A percentile compares a stretch with the other conserved stretches of the same genome.
phyloP scores from a whole-genome alignment of 306 rosid genomes.

The Trifolium subterraneum region DNA sequence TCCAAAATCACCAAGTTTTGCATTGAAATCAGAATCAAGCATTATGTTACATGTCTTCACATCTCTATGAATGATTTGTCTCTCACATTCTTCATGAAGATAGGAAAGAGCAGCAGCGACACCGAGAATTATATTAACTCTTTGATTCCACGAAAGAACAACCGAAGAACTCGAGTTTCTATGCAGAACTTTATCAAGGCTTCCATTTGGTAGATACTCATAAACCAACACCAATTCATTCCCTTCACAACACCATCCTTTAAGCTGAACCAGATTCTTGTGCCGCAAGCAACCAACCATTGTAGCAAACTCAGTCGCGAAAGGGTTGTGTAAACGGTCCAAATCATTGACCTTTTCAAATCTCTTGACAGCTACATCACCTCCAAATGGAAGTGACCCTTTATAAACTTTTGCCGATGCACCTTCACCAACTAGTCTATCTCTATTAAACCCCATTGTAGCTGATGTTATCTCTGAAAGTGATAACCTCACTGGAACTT shows the following conservation, averaged over 20 bases:
- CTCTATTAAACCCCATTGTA: conserved; percentile 73
- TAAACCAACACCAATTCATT: conserved; percentile 73
- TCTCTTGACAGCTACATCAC: conserved; percentile 84
- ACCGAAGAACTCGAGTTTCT: conserved; percentile 46
- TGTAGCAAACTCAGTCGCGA: conserved; percentile 74
- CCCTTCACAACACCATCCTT: conserved; percentile 91
- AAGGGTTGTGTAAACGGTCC: conserved; percentile 54
- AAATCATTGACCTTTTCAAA: conserved; percentile 50
- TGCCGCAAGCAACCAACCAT: conserved; percentile 79
- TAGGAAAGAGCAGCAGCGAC: conserved; percentile 81
- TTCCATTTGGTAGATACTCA: conserved; percentile 77
- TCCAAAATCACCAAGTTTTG: conserved; percentile 92
- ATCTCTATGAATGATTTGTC: conserved; percentile 88
- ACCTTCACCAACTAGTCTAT: conserved; percentile 78
- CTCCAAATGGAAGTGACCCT: conserved; percentile 69
- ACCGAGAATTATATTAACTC: conserved; percentile 64
- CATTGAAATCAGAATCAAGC: conserved; percentile 83
- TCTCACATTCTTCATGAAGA: conserved; percentile 91
- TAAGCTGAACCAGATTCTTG: conserved; percentile 83
- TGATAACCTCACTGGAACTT: conserved; percentile 67
- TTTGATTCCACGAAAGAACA: conserved; percentile 71
- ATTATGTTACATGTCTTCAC: conserved; percentile 85
- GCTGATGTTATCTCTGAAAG: conserved; percentile 78
- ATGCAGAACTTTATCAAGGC: conserved; percentile 71
- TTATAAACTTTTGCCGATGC: conserved; percentile 82